Conservation (phyloP, 2,329 filamentous ascomycete genomes). For the Cladophialophora carrionii region DNA sequence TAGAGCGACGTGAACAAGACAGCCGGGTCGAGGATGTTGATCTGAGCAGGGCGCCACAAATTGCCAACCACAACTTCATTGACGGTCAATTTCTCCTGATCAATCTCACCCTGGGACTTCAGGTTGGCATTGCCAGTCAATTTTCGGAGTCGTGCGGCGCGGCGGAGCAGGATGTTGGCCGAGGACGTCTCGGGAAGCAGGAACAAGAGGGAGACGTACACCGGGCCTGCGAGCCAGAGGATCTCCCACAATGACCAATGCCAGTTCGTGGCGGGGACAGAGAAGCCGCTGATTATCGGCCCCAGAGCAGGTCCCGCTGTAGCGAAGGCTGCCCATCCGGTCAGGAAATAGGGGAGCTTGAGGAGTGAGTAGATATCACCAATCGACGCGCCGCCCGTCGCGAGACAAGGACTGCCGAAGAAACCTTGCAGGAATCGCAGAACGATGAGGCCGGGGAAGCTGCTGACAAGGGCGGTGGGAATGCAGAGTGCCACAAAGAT, state of each 20-base stretch:
- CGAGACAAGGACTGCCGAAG: conserved; percentile 68
- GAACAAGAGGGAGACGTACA: conserved; percentile 63
- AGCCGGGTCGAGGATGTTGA: conserved; percentile 64
- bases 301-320: conserved; percentile 58
- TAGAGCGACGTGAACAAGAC: conserved; percentile 66
- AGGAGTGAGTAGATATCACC: conserved; percentile 57
- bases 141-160: conserved; percentile 64
- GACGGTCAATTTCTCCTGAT: conserved; percentile 58
- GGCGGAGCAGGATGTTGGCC: conserved; percentile 63
- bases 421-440: conserved; percentile 68
- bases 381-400: conserved; percentile 57
- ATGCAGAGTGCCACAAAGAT: conserved; percentile 70
- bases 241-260: conserved; percentile 64
- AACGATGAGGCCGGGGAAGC: conserved; percentile 66
- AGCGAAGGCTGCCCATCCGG: conserved; percentile 59
- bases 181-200: conserved; percentile 67
- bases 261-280: conserved; percentile 61
- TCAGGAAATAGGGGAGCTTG: conserved; percentile 61
- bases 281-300: conserved; percentile 64
- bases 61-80: conserved; percentile 53
- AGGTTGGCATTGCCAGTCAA: conserved; percentile 61
- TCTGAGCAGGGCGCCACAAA: conserved; percentile 63
- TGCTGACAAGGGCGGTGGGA: conserved; percentile 64
- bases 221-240: conserved; percentile 62
- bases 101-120: conserved; percentile 66